phyloP scores from a whole-genome alignment of 305 asterid species.

The Fraxinus albicans region DNA sequence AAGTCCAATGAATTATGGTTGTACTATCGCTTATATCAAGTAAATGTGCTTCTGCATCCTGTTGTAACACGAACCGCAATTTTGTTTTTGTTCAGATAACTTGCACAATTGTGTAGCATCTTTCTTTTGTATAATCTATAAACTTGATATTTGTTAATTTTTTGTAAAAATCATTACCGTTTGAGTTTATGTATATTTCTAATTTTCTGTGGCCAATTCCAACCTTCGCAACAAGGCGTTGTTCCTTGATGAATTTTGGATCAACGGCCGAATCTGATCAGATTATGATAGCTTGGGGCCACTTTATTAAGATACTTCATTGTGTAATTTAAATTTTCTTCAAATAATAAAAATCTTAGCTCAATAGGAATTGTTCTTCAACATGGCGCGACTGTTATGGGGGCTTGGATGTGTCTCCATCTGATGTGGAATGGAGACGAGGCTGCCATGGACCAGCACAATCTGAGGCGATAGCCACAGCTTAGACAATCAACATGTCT shows the following conservation, averaged over 20 bases:
- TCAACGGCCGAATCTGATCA: background rate
- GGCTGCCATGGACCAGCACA: background rate
- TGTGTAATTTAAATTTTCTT: background rate
- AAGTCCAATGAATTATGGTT: constrained; percentile 78
- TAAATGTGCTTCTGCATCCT: constrained; percentile 30
- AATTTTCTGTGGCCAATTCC: background rate
- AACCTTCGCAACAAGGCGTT: background rate
- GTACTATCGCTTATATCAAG: constrained; percentile 85
- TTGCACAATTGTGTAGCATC: background rate
- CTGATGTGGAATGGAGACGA: background rate
- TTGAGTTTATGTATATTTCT: background rate
- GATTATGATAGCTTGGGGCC: background rate
- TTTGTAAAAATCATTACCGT: background rate
- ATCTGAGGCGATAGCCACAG: background rate
- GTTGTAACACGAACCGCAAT: background rate
- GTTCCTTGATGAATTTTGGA: background rate
- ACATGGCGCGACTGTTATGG: background rate
- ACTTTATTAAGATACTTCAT: background rate
- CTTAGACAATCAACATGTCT: background rate
- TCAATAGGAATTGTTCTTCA: background rate
- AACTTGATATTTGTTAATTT: background rate
- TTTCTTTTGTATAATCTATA: background rate
- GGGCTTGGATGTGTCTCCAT: background rate
- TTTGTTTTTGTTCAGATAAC: background rate
- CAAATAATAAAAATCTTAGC: background rate